Evolutionary conservation across 257 asterid genomes (phyloP).

Genomic region (Plantago elongata): DNA sequence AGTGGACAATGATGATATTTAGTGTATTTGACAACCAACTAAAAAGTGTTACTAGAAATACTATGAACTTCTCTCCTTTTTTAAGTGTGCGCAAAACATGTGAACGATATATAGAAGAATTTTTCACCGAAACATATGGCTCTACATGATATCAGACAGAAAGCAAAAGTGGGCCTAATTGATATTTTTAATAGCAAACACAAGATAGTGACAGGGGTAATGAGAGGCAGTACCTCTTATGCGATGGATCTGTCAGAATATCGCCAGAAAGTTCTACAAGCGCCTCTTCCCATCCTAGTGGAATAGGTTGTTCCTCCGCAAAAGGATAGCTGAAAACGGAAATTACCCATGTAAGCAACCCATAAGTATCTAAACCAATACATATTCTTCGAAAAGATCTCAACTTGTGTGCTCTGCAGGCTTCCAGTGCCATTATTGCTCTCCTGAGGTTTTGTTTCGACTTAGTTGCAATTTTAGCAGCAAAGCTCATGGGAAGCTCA

Average conservation of each 20-base stretch:
- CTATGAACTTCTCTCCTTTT: background rate
- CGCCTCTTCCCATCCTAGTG: slow-evolving; percentile 79
- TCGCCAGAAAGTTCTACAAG: slow-evolving; percentile 65
- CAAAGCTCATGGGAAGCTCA: slow-evolving; percentile 67
- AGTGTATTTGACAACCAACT: background rate
- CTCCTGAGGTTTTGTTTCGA: slow-evolving; percentile 70
- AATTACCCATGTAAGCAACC: slow-evolving; percentile 14
- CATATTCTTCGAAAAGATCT: slow-evolving; percentile 10
- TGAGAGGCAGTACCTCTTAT: slow-evolving; percentile 38
- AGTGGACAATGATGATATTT: background rate
- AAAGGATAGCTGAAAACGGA: slow-evolving; percentile 65
- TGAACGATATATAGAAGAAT: background rate
- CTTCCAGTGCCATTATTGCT: slow-evolving; percentile 90
- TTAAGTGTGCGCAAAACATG: background rate
- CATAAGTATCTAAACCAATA: slow-evolving; percentile 2
- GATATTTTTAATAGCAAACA: background rate
- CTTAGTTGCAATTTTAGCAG: slow-evolving; percentile 70
- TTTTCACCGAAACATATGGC: background rate
- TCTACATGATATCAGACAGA: too few species aligned
- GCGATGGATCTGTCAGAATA: slow-evolving; percentile 61
- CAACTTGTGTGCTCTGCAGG: slow-evolving; percentile 86
- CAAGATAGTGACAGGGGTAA: slow-evolving; percentile 1
- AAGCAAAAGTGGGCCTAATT: background rate
- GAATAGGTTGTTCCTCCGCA: slow-evolving; percentile 72
- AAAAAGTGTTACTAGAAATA: background rate